Evolutionary conservation across 164 flowering plant species (phyloP).

Genomic region (Platanus orientalis): DNA sequence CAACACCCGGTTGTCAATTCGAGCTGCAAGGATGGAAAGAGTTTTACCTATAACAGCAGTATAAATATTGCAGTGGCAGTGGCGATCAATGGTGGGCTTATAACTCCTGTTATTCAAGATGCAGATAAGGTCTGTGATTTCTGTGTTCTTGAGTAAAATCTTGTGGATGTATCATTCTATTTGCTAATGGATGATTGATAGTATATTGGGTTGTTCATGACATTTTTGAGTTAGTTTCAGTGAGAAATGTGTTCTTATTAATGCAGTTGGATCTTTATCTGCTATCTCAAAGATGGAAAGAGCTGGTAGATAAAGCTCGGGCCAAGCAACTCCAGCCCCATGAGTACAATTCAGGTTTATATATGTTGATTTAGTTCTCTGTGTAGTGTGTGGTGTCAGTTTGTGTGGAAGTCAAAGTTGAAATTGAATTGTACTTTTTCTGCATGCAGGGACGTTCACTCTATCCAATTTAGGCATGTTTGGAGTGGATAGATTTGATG

Average conservation of each 20-base stretch:
- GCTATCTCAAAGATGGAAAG: slow-evolving; percentile 85
- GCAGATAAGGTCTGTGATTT: slow-evolving; percentile 68
- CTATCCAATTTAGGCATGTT: slow-evolving; percentile 97
- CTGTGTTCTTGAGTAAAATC: background rate
- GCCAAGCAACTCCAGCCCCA: slow-evolving; percentile 86
- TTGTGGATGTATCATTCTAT: background rate
- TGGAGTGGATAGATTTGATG: slow-evolving; percentile 97
- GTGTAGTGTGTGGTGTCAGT: background rate
- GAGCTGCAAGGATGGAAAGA: slow-evolving; percentile 85
- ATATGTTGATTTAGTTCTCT: background rate
- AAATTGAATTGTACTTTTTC: slow-evolving; percentile 9
- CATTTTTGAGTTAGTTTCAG: background rate
- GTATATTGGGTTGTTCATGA: slow-evolving; percentile 3
- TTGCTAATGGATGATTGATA: background rate
- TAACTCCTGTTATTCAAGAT: slow-evolving; percentile 92
- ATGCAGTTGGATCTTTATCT: slow-evolving; percentile 78
- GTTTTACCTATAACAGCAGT: slow-evolving; percentile 65
- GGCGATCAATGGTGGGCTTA: slow-evolving; percentile 87
- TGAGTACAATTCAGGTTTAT: slow-evolving; percentile 81
- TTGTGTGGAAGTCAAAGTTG: background rate
- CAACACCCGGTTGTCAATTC: slow-evolving; percentile 91
- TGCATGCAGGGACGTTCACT: slow-evolving; percentile 76
- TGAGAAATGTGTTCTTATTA: slow-evolving; percentile 1
- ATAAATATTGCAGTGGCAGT: slow-evolving; percentile 91
- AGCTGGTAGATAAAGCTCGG: slow-evolving; percentile 77